Percentiles rank a stretch among this genome's conserved stretches.
Evolutionary conservation across 2,329 filamentous ascomycete species (phyloP).

Genomic region (Aspergillus arachidicola): DNA sequence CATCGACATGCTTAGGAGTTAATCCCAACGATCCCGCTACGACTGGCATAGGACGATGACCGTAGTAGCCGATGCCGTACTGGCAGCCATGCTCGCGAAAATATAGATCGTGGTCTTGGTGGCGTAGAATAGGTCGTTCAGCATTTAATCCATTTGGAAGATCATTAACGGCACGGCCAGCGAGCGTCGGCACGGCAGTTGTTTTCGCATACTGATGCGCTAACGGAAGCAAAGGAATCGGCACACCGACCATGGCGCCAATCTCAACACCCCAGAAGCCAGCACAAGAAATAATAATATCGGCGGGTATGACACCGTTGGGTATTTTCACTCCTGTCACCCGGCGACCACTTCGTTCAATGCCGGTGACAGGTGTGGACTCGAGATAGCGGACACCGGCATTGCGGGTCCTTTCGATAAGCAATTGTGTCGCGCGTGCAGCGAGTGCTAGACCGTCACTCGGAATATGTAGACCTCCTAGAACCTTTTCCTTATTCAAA

Average conservation of each 20-base stretch:
- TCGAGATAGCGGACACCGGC: constrained; percentile 63
- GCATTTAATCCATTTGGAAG: constrained; percentile 52
- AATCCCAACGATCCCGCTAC: constrained; percentile 56
- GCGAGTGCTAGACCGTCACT: constrained; percentile 64
- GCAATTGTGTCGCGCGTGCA: constrained; percentile 62
- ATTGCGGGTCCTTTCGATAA: constrained; percentile 59
- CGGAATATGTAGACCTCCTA: constrained; percentile 63
- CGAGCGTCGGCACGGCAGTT: constrained; percentile 52
- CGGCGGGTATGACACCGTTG: constrained; percentile 55
- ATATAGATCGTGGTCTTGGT: constrained; percentile 67
- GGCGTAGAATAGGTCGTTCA: constrained; percentile 59
- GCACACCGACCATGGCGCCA: constrained; percentile 61
- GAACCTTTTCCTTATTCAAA: constrained; percentile 55
- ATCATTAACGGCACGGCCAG: constrained; percentile 41
- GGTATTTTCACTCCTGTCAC: constrained; percentile 61
- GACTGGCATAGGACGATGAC: constrained; percentile 64
- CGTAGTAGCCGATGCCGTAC: constrained; percentile 66
- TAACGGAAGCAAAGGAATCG: constrained; percentile 62
- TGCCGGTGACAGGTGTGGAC: constrained; percentile 60
- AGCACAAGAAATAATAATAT: constrained; percentile 65
- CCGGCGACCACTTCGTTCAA: constrained; percentile 51
- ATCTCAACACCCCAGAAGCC: constrained; percentile 69
- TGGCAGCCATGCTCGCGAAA: constrained; percentile 66
- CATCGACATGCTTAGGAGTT: constrained; percentile 57
- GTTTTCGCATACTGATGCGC: constrained; percentile 68